These are phyloP conservation scores for Volvariella volvacea DNA, from an alignment of 1,284 basidiomycete genomes.

Conservation along the genomic window DNA sequence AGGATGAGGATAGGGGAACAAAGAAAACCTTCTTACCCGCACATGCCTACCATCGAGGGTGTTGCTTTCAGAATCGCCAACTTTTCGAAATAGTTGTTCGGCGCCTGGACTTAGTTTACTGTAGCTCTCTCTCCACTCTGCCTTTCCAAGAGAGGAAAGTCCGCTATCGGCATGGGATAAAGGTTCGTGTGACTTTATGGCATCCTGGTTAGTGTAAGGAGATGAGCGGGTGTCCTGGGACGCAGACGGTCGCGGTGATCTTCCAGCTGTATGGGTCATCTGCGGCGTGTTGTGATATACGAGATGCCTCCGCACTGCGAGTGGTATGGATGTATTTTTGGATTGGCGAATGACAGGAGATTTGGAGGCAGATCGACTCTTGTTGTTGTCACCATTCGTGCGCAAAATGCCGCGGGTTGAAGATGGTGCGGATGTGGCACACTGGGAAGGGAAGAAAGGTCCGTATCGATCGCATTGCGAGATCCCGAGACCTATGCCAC, in stretches of 20 bases:
- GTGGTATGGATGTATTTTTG: conserved; percentile 9
- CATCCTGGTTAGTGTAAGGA: background rate
- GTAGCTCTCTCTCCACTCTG: conserved; percentile 32
- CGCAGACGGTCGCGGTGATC: conserved; percentile 6
- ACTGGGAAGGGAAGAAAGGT: background rate
- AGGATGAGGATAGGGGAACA: no score
- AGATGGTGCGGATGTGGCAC: background rate
- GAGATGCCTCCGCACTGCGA: conserved; percentile 19
- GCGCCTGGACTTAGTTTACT: conserved; percentile 43
- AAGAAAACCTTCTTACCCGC: no score
- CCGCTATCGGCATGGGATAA: conserved; percentile 41
- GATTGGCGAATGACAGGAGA: conserved; percentile 22
- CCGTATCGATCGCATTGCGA: no score
- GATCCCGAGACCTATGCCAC: background rate
- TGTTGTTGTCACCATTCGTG: conserved; percentile 1
- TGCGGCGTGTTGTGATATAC: conserved; percentile 14
- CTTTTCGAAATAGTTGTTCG: conserved; percentile 42
- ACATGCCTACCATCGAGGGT: no score
- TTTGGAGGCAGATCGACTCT: conserved; percentile 14
- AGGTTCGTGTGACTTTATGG: background rate
- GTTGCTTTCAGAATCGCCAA: conserved; percentile 18
- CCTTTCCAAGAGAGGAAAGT: conserved; percentile 38
- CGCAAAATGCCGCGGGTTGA: background rate
- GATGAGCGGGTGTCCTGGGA: background rate
- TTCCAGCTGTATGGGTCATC: background rate